Evolutionary conservation across 768 basidiomycete genomes (phyloP).

Genomic region (Gyrodon lividus): DNA sequence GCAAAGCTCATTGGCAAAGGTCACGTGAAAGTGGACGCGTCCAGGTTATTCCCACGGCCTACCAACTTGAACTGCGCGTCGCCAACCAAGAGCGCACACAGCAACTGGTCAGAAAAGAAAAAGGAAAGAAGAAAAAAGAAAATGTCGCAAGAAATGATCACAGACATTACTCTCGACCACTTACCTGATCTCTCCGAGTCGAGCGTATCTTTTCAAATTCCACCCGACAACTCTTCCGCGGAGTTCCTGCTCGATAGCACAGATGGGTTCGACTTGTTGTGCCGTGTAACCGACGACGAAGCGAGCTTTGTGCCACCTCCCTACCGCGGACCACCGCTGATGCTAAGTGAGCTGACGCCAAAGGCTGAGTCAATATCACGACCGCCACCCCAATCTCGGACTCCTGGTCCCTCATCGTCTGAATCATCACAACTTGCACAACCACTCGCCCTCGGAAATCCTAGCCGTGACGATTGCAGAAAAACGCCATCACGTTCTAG

Average conservation of each 20-base stretch:
- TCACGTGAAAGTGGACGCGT: conserved; percentile 33
- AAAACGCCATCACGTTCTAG: conserved; percentile 3
- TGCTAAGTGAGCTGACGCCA: conserved; percentile 44
- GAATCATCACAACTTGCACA: conserved; percentile 13
- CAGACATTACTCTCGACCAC: conserved; percentile 50
- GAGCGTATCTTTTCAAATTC: conserved; percentile 48
- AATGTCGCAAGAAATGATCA: conserved; percentile 25
- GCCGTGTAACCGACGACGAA: conserved; percentile 24
- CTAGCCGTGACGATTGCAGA: conserved; percentile 15
- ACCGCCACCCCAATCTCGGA: conserved; percentile 4
- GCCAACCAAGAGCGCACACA: conserved; percentile 1
- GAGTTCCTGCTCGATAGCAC: conserved; percentile 41
- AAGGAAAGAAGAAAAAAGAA: not conserved
- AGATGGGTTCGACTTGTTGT: conserved; percentile 41
- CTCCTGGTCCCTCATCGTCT: conserved; percentile 16
- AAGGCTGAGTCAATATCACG: conserved; percentile 21
- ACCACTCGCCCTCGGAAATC: conserved; percentile 12
- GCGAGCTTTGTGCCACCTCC: conserved; percentile 33
- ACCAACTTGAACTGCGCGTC: conserved; percentile 5
- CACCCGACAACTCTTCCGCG: conserved; percentile 34
- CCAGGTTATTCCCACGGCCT: conserved; percentile 22
- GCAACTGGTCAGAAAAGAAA: not conserved
- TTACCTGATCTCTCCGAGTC: conserved; percentile 51
- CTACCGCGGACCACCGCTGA: conserved; percentile 32
- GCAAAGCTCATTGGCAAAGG: not conserved